These are phyloP conservation scores for Trypanosomatidae sp. DNA, from an alignment of 208 protist genomes.

Conservation along the genomic window DNA sequence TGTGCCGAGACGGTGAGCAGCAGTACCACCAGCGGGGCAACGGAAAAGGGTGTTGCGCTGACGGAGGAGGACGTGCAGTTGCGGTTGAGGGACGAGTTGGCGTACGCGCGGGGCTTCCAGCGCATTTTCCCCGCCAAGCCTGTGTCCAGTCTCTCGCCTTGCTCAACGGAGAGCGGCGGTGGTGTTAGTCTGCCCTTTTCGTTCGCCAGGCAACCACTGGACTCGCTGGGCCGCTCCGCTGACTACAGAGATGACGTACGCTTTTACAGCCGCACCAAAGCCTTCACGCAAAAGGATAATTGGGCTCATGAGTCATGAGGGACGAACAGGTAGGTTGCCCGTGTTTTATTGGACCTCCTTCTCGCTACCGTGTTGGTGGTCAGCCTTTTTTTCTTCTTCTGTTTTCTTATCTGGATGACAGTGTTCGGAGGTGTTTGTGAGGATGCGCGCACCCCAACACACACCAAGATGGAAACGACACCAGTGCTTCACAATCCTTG, in stretches of 20 bases:
- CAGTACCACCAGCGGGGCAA: too few relatives aligned
- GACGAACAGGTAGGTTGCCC: too few relatives aligned
- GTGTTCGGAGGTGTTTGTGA: too few relatives aligned
- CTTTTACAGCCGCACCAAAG: not conserved
- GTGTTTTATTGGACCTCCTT: too few relatives aligned
- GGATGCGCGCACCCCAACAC: too few relatives aligned
- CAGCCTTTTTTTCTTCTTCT: too few relatives aligned
- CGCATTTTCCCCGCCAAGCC: slow-evolving; percentile 70
- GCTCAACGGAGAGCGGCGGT: too few relatives aligned
- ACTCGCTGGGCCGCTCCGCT: slow-evolving; percentile 1
- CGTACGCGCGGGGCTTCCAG: slow-evolving; percentile 72
- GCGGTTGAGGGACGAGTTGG: slow-evolving; percentile 62
- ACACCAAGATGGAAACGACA: too few relatives aligned
- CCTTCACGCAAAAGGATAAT: slow-evolving; percentile 9
- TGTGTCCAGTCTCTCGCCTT: not conserved
- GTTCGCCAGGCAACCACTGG: slow-evolving; percentile 3
- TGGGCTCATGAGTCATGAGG: slow-evolving; percentile 11
- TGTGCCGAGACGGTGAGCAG: too few relatives aligned
- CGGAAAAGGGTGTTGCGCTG: too few relatives aligned
- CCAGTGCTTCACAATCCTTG: too few relatives aligned
- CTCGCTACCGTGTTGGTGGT: not conserved
- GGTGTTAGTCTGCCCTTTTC: not conserved
- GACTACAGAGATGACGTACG: slow-evolving; percentile 15
- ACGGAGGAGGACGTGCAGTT: slow-evolving; percentile 42
- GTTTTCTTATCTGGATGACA: too few relatives aligned